Percentiles rank a stretch among this genome's conserved stretches.
Conservation (phyloP, 345 rosid genomes). For the Dipteronia sinensis region DNA sequence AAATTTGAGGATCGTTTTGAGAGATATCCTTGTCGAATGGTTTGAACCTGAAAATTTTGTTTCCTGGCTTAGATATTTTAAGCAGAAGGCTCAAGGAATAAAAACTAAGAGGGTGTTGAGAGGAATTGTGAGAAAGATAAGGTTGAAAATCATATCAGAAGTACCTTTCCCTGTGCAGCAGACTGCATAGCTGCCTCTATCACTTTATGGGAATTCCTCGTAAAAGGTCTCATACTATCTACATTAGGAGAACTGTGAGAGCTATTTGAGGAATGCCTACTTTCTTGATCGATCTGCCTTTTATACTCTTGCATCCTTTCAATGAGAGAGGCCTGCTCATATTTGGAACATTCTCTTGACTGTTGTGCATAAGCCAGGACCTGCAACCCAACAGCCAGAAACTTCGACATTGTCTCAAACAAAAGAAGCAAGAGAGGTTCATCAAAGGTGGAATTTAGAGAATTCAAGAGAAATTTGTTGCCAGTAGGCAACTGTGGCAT, state of each 20-base stretch:
- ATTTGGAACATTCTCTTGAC: conserved; percentile 79
- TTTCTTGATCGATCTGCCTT: conserved; percentile 63
- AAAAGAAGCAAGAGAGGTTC: conserved; percentile 4
- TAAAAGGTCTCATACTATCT: conserved; percentile 40
- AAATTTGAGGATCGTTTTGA: conserved; percentile 85
- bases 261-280: conserved; percentile 36
- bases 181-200: conserved; percentile 84
- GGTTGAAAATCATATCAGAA: conserved; percentile 6
- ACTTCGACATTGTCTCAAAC: neutral
- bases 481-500: neutral
- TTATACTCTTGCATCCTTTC: conserved; percentile 77
- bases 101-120: neutral
- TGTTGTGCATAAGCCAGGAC: conserved; percentile 80
- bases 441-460: neutral
- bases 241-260: conserved; percentile 39
- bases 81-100: neutral
- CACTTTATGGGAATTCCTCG: conserved; percentile 65
- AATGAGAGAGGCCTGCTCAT: conserved; percentile 70
- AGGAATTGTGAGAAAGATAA: neutral
- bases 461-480: conserved; percentile 7
- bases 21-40: conserved; percentile 77
- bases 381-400: conserved; percentile 34
- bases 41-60: conserved; percentile 57
- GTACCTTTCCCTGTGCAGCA: conserved; percentile 71
- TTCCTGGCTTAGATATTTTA: conserved; percentile 1